Percentiles rank a stretch among this genome's conserved stretches.
Evolutionary conservation across 768 basidiomycete genomes (phyloP).

Genomic region (Suillus discolor): DNA sequence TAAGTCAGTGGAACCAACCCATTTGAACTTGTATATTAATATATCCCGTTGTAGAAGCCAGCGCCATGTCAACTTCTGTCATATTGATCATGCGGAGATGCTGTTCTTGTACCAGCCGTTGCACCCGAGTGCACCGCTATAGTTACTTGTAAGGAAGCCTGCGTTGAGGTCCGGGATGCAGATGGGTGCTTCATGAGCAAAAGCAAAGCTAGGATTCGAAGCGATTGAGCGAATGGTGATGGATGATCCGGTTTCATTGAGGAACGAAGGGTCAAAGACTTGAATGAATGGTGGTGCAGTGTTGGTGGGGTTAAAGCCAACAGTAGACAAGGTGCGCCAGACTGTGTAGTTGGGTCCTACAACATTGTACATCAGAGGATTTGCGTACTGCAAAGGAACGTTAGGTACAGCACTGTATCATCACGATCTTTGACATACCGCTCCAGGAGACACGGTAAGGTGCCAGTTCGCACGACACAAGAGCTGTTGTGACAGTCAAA

Average conservation of each 20-base stretch:
- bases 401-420: neutral
- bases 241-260: constrained; percentile 54
- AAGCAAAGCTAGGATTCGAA: constrained; percentile 60
- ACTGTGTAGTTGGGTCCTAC: constrained; percentile 44
- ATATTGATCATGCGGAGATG: constrained; percentile 63
- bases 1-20: constrained; percentile 12
- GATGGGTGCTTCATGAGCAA: constrained; percentile 83
- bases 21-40: constrained; percentile 54
- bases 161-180: constrained; percentile 67
- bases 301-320: constrained; percentile 63
- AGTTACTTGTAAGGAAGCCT: constrained; percentile 72
- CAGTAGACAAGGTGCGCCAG: constrained; percentile 39
- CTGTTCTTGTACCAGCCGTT: constrained; percentile 68
- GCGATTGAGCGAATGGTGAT: constrained; percentile 64
- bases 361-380: constrained; percentile 52
- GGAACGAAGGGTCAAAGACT: constrained; percentile 53
- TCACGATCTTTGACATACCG: constrained; percentile 14
- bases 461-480: constrained; percentile 3
- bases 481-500: constrained; percentile 8
- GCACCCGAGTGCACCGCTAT: constrained; percentile 63
- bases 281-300: constrained; percentile 63
- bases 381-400: constrained; percentile 30
- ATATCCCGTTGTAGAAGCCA: constrained; percentile 35
- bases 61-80: constrained; percentile 50
- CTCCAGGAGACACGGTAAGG: constrained; percentile 19